Evolutionary conservation across 768 basidiomycete species (phyloP), one percentile per base, ranked within the genome.

Genomic region (Phylloporus arenicola): DNA sequence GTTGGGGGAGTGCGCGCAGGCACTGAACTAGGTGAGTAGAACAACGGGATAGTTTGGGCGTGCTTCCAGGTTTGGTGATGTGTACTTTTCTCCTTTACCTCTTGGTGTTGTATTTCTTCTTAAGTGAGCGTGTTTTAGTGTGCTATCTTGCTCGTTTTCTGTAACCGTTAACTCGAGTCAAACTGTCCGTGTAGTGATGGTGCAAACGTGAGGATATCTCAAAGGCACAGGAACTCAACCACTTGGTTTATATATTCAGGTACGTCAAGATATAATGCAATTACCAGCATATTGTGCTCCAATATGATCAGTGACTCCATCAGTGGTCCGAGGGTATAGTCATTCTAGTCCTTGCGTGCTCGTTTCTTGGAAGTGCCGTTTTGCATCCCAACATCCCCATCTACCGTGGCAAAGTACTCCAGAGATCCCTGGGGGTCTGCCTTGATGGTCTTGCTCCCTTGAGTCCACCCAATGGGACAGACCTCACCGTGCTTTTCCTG

Each of bases 381-480:
- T 47, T 67, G 62, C 49, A 64, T 68, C 22, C 61, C 59, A 10
- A 59, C 27, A 16, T 64, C 63, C 13, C 59, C 66, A 16, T 54
- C 58, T 19, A 65, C 63, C 4, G 60, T 47, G 24, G 68, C 51
- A 61, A 92, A 92, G 68, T 90, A 92, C 56, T 90, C 88, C 35
- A 87, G 71, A 51, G 84, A 82, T 22, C 71, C 82, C 47, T 76
- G 73, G 8, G 87, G 86, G 67, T 90, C 83, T 24, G 86, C 74
- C 68, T 90, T 91, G 75, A 92, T 90, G 39, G 90, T 90, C 72
- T 82, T 83, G 51, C 72, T 70, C 31, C 89, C 88, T 62, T 90
- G 84, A 14, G 74, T 82, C 92, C 92, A 95, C 70, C 89, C 90
- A 12, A 83, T 86, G 14, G 92, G 93, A 75, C 92, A 95, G 19